Evolutionary conservation across 306 rosid genomes (phyloP), one percentile per base, ranked within the genome.

Genomic region (Rosa multiflora): DNA sequence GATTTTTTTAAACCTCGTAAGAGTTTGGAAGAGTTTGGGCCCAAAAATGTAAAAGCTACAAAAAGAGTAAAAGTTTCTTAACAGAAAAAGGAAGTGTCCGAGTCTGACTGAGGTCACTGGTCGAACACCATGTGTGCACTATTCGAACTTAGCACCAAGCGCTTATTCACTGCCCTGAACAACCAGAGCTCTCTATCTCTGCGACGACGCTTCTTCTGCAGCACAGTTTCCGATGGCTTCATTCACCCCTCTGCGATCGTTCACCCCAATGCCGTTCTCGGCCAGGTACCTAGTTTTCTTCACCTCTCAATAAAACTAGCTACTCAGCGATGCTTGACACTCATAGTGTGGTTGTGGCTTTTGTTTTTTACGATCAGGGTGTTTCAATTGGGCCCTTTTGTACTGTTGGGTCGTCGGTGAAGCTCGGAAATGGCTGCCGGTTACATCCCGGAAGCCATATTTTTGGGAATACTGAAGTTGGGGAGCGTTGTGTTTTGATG

Each of bases 341-440:
- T 78, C 37, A 42, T 43, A 23, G 47, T 67, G 76, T 72, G 55
- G 48, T 71, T 67, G 46, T 72, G 67, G 32, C 40, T 77, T 62
- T 63, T 52, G 46, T 64, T 20, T 44, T 82, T 73, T 79, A 37
- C 81, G 84, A 56, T 49, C 86, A 92, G 98, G 97, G 91, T 78
- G 93, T 91, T 80, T 91, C 95, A 15, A 81, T 95, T 82, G 99
- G 99, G 55, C 97, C 99, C 42, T 95, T 95, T 83, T 95, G 98
- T 83, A 84, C 99, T 46, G 87, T 95, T 79, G 92, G 99, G 67
- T 82, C 96, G 76, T 88, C 86, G 1, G 88, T 89, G 15, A 93
- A 88, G 83, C 83, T 95, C 20, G 96, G 96, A 76, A 89, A 80
- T 82, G 92, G 91, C 70, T 95, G 99, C 79, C 84, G 77, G 77